Evolutionary conservation across 257 asterid species (phyloP), one percentile per base, ranked within the genome.

Genomic region (Nicotiana otophora): DNA sequence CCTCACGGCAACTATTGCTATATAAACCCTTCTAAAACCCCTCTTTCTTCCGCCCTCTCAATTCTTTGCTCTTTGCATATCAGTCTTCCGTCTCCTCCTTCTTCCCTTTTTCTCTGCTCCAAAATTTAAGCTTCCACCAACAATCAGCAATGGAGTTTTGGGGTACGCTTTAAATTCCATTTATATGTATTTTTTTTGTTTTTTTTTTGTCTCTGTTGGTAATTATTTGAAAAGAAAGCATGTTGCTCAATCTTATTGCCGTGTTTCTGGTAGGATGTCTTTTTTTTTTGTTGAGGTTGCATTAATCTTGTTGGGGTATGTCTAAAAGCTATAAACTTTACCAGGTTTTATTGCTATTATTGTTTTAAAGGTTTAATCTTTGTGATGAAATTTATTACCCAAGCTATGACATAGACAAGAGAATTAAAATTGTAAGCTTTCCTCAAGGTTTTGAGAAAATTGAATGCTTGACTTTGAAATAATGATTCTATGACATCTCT

Each of bases 81-180:
- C 51, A 74, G 2, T 6, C 53, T 46, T 8, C 2, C 10, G 48
- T 48, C 33, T 11, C 57, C n/a, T 10, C 5, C 19, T 55, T 34
- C 20, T 2, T 23, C 28, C 34, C 34, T 69, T 42, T 42, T 31
- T 42, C 51, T 42, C 12, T 3, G 51, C 12, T 42, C 33, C 31
- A 76, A 57, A 2, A 12, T 14, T 23, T 7, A 1, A 14, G 5
- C 26, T 74, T 12, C 23, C 36, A 74, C 5, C 61, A 70, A 70
- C 80, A 39, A 42, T 60, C 82, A 36, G n/a, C 74, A 33, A 92
- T 92, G 96, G 96, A 90, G 89, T 92, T 92, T 70, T 92, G 96
- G 96, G 96, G 96, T 92, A 83, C 57, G 87, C 34, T 31, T 54
- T 42, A 42, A 42, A 42, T 42, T 42, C 65, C 1, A 4, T 62